Conservation (phyloP, 495 filamentous ascomycete species). For the Trichoderma gamsii region DNA sequence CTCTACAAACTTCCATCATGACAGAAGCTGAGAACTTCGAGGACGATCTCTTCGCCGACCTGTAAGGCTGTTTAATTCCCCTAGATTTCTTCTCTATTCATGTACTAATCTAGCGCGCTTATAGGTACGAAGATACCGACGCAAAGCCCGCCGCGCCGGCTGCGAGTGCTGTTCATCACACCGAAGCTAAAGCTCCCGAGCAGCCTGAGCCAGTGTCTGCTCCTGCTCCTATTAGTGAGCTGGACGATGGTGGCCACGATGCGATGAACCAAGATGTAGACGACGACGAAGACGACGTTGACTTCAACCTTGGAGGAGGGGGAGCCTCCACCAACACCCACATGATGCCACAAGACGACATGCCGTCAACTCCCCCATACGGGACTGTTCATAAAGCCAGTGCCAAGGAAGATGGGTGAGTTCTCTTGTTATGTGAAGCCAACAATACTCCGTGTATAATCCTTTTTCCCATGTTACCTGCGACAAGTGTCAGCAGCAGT, state of each 20-base stretch:
- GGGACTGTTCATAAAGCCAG: constrained; percentile 48
- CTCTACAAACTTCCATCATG: constrained; percentile 43
- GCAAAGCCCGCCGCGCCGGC: constrained; percentile 19
- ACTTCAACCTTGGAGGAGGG: constrained; percentile 49
- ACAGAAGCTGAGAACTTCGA: constrained; percentile 86
- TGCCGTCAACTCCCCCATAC: constrained; percentile 20
- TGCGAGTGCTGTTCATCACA: constrained; percentile 24
- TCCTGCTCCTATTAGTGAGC: constrained; percentile 27
- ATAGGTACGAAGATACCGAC: constrained; percentile 85
- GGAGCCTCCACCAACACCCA: constrained; percentile 19
- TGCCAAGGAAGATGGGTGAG: constrained; percentile 99
- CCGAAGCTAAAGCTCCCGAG: constrained; percentile 27
- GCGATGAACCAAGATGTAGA: constrained; percentile 43
- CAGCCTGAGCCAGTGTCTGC: constrained; percentile 29
- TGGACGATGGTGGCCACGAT: constrained; percentile 40
- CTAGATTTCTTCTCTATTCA: not conserved
- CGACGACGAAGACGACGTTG: constrained; percentile 59
- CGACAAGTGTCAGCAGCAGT: constrained; percentile 3
- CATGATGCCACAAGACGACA: not conserved
- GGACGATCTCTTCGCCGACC: constrained; percentile 96
- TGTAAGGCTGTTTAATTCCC: constrained; percentile 55
- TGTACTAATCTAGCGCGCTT: constrained; percentile 17
- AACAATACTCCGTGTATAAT: constrained; percentile 7
- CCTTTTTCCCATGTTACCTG: constrained; percentile 20
- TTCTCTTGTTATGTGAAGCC: constrained; percentile 24